Base-by-base conservation (phyloP, 2,329 filamentous ascomycete genomes). In the Fusarium miscanthi region DNA sequence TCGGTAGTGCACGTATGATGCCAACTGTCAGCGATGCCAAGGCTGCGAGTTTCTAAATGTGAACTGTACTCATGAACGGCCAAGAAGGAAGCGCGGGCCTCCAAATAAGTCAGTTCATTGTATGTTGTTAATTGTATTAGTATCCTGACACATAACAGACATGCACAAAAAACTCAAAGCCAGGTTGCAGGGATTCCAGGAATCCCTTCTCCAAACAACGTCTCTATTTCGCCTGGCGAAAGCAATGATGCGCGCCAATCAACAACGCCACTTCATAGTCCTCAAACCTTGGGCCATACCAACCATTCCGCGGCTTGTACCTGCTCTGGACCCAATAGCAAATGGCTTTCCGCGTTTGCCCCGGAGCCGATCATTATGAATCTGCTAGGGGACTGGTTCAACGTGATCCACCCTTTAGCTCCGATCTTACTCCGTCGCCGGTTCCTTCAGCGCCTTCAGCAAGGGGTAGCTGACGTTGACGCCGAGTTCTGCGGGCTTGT, bases 351-450 rank as follows among this genome's bases (percentile, higher is more conserved):
- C 4, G 42, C 33, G 1, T 76, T 77, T 41, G 73, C 72, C 13
- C 60, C 73, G 4, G 64, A 76, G 11, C 5, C 65, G 3, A 48
- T 60, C 8, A 48, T 77, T 6, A 53, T 48, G 7, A 60, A 52
- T 3, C 69, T 82, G 4, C 73, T 82, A 8, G 52, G 74, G 45
- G 76, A 81, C 56, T 83, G 80, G 80, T 83, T 83, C 74, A 71
- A 78, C n/a, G 71, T 78, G 52, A 77, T 82, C 40, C 80, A 83
- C 70, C 75, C 81, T 7, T 62, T 83, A 7, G 77, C 78, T 11
- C 81, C 81, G 3, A 75, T 81, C 14, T 67, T 82, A 17, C 77
- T 80, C 61, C 78, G 79, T 10, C 74, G 77, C 4, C 78, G 67
- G 14, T 80, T 81, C 65, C 48, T 82, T 13, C 66, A 72, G 8